Base-by-base conservation (phyloP, 2,329 filamentous ascomycete species). In the Cytospora piceicola region DNA sequence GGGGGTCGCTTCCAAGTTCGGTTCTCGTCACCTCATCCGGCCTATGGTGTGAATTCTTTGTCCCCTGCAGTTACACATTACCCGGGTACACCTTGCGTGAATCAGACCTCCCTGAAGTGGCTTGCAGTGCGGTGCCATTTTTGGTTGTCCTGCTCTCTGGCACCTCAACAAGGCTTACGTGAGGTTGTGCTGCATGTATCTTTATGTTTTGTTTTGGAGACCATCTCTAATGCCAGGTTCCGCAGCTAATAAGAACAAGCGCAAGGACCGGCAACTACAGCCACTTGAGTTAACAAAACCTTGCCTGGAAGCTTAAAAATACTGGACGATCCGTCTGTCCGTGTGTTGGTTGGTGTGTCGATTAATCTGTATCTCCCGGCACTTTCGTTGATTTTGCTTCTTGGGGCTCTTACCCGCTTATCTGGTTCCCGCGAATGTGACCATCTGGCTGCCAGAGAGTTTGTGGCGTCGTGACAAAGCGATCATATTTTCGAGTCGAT, bases 1-100 rank as follows among this genome's bases (percentile, higher is more conserved):
- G 64, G 64, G 64, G 64, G 61, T 49, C 12, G 42, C 20, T 51
- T 54, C 51, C 49, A 17, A 39, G 60, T 63, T 36, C 30, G 52
- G 61, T 29, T 49, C 29, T 39, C 53, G 30, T 51, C 29, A 51
- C 61, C 61, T 52, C 53, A 51, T 57, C 32, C 9, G 34, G 61
- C 61, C 51, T 27, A 46, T 17, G 57, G 30, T 24, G 9, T 49
- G 46, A 24, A 49, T 20, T 11, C 24, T 49, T 49, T n/a, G 24
- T 12, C 46, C 46, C 46, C n/a, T 49, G 46, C 46, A 49, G 20
- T 20, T 49, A 49, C 42, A 49, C 42, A 22, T 12, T 46, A 22
- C n/a, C 46, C 46, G 46, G 22, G 46, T 24, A 49, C 39, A 17
- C 39, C 39, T 42, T 42, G 39, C 39, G 39, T 42, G 20, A 42